Conservation (phyloP, 192 early-diverging fungal genomes). For the Backusella circina region DNA sequence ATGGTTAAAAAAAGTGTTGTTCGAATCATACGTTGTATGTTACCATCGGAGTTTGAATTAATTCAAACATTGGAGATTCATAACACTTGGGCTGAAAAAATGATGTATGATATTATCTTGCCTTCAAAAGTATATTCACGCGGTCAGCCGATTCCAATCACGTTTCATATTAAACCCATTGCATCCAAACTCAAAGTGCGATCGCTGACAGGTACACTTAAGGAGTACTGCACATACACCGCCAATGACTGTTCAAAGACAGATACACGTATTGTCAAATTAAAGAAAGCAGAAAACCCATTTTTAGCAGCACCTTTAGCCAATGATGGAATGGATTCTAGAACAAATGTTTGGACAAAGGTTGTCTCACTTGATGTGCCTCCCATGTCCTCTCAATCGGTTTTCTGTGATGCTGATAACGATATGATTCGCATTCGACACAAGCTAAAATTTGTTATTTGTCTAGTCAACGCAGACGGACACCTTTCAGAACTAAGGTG, state of each 20-base stretch:
- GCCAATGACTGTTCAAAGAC: slow-evolving; percentile 25
- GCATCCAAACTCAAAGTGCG: slow-evolving; percentile 44
- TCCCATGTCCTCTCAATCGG: slow-evolving; percentile 7
- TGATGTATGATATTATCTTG: slow-evolving; percentile 53
- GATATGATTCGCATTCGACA: slow-evolving; percentile 37
- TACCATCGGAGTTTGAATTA: slow-evolving; percentile 48
- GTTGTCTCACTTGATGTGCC: slow-evolving; percentile 9
- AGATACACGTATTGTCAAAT: slow-evolving; percentile 13
- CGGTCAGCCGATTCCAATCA: slow-evolving; percentile 49
- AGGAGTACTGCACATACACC: slow-evolving; percentile 54
- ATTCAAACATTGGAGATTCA: slow-evolving; percentile 48
- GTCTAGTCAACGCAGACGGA: slow-evolving; percentile 26
- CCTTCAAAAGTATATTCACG: slow-evolving; percentile 50
- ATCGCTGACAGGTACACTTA: slow-evolving; percentile 42
- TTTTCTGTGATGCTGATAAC: slow-evolving; percentile 36
- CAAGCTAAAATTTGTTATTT: slow-evolving; percentile 35
- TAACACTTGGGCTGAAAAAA: slow-evolving; percentile 56
- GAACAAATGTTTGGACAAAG: neutral
- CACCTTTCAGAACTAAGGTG: slow-evolving; percentile 37
- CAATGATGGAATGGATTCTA: neutral
- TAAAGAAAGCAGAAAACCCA: neutral
- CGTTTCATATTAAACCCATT: slow-evolving; percentile 47
- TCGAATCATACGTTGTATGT: slow-evolving; percentile 43
- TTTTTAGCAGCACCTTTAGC: neutral
- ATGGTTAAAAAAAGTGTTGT: slow-evolving; percentile 32